Conservation (phyloP, 306 rosid species). For the Dryas octopetala region DNA sequence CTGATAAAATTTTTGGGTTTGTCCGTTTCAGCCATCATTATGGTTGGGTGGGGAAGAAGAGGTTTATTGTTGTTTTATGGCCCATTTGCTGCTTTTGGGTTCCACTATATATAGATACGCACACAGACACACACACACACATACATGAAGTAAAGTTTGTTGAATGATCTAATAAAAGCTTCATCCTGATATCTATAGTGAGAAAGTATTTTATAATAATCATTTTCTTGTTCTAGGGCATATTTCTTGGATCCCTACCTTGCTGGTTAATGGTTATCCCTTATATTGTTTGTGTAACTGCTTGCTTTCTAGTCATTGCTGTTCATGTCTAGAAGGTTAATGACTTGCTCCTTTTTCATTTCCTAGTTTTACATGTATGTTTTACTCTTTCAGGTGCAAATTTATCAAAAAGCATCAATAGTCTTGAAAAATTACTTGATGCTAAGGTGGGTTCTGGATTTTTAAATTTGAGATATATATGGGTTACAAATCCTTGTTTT, state of each 20-base stretch:
- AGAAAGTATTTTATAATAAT: neutral
- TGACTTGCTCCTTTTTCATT: slow-evolving; percentile 7
- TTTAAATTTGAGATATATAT: slow-evolving; percentile 20
- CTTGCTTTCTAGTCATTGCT: slow-evolving; percentile 7
- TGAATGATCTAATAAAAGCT: no score
- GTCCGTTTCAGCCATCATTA: neutral
- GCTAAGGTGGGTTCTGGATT: slow-evolving; percentile 69
- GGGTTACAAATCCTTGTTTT: neutral
- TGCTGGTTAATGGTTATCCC: slow-evolving; percentile 10
- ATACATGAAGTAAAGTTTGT: neutral
- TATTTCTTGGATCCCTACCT: slow-evolving; percentile 6
- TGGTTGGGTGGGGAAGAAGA: neutral
- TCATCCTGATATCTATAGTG: neutral
- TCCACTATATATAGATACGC: neutral
- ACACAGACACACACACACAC: neutral
- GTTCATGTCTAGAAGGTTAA: slow-evolving; percentile 17
- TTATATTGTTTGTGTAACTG: neutral
- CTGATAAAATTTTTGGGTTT: neutral
- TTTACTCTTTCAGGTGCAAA: slow-evolving; percentile 58
- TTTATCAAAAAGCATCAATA: slow-evolving; percentile 78
- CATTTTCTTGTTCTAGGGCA: slow-evolving; percentile 1
- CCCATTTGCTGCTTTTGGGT: neutral
- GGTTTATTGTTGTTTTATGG: neutral
- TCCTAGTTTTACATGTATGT: slow-evolving; percentile 17
- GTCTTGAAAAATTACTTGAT: slow-evolving; percentile 80